A percentile compares a stretch with the other conserved stretches of the same genome.
Conservation (phyloP, 2,329 filamentous ascomycete genomes). For the Knufia fluminis region DNA sequence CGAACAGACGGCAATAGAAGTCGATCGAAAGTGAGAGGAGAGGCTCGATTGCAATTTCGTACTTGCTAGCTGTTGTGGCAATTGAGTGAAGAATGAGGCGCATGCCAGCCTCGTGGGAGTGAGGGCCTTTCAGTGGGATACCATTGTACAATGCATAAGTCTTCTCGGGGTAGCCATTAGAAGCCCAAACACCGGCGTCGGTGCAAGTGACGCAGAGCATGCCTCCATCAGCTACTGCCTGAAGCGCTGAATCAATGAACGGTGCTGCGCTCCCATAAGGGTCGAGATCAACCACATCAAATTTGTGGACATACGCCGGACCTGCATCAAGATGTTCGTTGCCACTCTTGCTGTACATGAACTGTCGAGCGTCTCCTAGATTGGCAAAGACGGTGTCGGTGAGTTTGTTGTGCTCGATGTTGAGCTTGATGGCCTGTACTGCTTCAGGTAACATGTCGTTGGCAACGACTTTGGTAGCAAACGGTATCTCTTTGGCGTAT, state of each 20-base stretch:
- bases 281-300: conserved; percentile 93
- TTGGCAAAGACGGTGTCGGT: conserved; percentile 61
- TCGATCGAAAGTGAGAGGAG: conserved; percentile 89
- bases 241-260: conserved; percentile 84
- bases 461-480: conserved; percentile 69
- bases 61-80: conserved; percentile 68
- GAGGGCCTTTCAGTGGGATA: conserved; percentile 69
- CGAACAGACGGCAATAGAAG: conserved; percentile 86
- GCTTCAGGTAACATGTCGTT: conserved; percentile 80
- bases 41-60: conserved; percentile 82
- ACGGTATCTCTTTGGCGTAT: conserved; percentile 85
- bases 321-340: conserved; percentile 27
- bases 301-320: conserved; percentile 45
- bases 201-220: conserved; percentile 93
- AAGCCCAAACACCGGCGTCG: conserved; percentile 90
- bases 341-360: conserved; percentile 74
- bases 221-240: conserved; percentile 78
- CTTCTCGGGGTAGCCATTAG: conserved; percentile 89
- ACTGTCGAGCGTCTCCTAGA: conserved; percentile 72
- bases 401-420: conserved; percentile 74
- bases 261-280: conserved; percentile 89
- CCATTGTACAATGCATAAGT: conserved; percentile 90
- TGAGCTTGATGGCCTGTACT: conserved; percentile 70
- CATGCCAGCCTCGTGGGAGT: conserved; percentile 82
- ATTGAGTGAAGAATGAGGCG: conserved; percentile 78